Percentiles rank a stretch among this genome's conserved stretches.
phyloP scores from a whole-genome alignment of 139 green algal species.

The Marvania coccoides region DNA sequence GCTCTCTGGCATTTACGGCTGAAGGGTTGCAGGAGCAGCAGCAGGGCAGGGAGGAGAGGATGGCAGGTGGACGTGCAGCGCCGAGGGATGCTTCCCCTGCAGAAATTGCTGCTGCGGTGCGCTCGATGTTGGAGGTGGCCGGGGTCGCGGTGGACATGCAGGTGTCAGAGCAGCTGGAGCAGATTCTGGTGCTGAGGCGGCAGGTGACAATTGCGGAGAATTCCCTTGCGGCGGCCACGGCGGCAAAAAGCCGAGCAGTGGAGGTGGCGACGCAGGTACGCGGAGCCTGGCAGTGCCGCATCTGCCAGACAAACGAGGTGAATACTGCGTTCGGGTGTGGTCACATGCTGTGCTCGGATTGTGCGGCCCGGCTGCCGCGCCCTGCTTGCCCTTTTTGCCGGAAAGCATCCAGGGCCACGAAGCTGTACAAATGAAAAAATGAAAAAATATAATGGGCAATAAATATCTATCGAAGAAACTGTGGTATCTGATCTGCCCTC shows the following conservation, averaged over 20 bases:
- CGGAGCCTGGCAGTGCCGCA: neutral
- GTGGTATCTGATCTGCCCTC: too few species aligned
- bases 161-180: neutral
- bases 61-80: neutral
- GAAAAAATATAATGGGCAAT: neutral
- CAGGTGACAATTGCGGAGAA: neutral
- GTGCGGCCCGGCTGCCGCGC: neutral
- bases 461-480: neutral
- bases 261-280: neutral
- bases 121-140: neutral
- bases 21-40: neutral
- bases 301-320: neutral
- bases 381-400: neutral
- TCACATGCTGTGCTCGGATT: neutral
- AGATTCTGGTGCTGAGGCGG: neutral
- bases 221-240: neutral
- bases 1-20: too few species aligned
- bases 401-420: neutral
- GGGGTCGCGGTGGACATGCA: neutral
- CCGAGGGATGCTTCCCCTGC: neutral
- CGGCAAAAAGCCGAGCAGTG: neutral
- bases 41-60: neutral
- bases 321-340: neutral
- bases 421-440: neutral
- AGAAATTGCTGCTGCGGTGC: neutral